Percentiles rank a stretch among this genome's conserved stretches.
phyloP scores from a whole-genome alignment of 2,329 filamentous ascomycete species.

The Botrytis tulipae region DNA sequence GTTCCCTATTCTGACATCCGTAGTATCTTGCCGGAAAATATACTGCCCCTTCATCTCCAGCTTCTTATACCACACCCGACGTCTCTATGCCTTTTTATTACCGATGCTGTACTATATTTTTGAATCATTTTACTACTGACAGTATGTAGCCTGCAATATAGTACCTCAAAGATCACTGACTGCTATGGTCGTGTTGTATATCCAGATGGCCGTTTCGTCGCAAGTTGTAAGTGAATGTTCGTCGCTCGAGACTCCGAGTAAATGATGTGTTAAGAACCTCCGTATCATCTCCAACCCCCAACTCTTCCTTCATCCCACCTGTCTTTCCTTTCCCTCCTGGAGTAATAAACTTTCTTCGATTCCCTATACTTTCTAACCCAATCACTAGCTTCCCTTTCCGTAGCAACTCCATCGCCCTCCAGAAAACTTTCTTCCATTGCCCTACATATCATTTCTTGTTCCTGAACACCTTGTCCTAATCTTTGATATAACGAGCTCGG shows the following conservation, averaged over 20 bases:
- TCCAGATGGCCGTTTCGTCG: neutral
- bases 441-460: slow-evolving; percentile 77
- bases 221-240: neutral
- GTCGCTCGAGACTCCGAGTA: slow-evolving; percentile 25
- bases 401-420: slow-evolving; percentile 52
- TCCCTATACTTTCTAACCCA: slow-evolving; percentile 82
- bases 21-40: neutral
- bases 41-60: neutral
- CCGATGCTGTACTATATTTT: neutral
- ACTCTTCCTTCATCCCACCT: slow-evolving; percentile 96
- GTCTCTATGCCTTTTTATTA: neutral
- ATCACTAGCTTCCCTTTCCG: slow-evolving; percentile 79
- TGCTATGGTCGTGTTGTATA: neutral
- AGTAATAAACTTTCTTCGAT: slow-evolving; percentile 73
- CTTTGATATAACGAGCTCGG: slow-evolving; percentile 84
- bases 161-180: neutral
- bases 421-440: slow-evolving; percentile 93
- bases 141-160: neutral
- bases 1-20: neutral
- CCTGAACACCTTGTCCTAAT: slow-evolving; percentile 70
- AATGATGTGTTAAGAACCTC: slow-evolving; percentile 36
- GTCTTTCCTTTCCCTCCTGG: slow-evolving; percentile 82
- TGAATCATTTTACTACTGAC: neutral
- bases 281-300: slow-evolving; percentile 77
- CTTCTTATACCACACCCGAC: neutral